These are phyloP conservation scores for Globisporangium camurandrum DNA, from an alignment of 352 stramenopile genomes.

Conservation along the genomic window DNA sequence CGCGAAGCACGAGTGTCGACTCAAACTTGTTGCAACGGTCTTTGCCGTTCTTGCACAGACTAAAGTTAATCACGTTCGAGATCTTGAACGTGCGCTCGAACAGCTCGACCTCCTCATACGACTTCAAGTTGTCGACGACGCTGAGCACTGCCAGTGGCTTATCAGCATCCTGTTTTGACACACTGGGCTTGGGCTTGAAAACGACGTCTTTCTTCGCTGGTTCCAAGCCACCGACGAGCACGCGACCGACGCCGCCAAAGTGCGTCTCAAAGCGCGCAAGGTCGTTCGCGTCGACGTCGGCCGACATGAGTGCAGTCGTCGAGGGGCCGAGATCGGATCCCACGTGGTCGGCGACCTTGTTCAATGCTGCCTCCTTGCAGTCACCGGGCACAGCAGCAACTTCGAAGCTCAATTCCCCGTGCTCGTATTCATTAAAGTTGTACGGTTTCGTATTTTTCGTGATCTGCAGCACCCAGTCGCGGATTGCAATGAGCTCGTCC, in stretches of 20 bases:
- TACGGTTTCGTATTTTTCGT: conserved; percentile 14
- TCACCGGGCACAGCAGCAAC: conserved; percentile 20
- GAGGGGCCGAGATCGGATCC: too few relatives aligned
- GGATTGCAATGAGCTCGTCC: conserved; percentile 22
- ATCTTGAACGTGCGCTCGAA: conserved; percentile 13
- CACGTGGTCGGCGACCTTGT: too few relatives aligned
- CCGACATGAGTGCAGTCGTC: conserved; percentile 12
- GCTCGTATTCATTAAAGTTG: conserved; percentile 7
- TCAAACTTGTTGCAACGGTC: conserved; percentile 18
- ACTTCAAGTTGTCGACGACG: conserved; percentile 10
- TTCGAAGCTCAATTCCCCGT: conserved; percentile 5
- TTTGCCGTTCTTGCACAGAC: conserved; percentile 14
- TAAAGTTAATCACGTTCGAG: conserved; percentile 8
- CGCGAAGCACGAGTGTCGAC: conserved; percentile 25
- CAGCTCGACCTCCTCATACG: conserved; percentile 5
- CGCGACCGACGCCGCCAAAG: conserved; percentile 5
- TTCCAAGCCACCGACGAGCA: neutral
- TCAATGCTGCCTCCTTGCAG: too few relatives aligned
- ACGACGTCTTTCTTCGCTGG: neutral
- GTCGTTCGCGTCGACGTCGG: conserved; percentile 4
- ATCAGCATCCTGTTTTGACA: neutral
- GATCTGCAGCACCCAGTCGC: conserved; percentile 32
- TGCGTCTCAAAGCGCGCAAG: conserved; percentile 1
- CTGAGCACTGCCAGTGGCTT: conserved; percentile 7
- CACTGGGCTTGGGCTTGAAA: neutral